Evolutionary conservation across 2,329 filamentous ascomycete genomes (phyloP).

Genomic region (Myrmaecium sp.): DNA sequence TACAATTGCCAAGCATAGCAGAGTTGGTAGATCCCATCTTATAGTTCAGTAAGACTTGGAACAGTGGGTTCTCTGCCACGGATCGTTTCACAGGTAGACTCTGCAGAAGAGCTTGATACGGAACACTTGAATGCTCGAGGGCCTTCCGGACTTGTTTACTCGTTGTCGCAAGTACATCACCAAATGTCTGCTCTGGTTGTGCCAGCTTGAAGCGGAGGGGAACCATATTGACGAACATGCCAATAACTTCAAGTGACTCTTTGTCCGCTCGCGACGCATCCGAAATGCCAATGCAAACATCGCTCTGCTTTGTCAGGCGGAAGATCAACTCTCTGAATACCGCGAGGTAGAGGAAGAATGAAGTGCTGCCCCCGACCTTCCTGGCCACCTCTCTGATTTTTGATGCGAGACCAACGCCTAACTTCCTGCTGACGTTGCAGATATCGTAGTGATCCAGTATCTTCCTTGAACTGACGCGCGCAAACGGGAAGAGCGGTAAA

Average conservation of each 20-base stretch:
- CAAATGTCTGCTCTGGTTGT: constrained; percentile 7
- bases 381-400: constrained; percentile 3
- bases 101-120: constrained; percentile 19
- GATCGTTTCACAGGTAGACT: constrained; percentile 10
- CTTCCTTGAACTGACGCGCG: background rate
- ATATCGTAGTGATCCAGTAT: too few species aligned
- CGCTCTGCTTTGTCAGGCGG: constrained; percentile 10
- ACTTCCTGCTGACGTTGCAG: too few species aligned
- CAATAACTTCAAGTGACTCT: constrained; percentile 13
- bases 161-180: constrained; percentile 6
- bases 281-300: constrained; percentile 25
- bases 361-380: constrained; percentile 5
- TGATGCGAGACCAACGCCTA: too few species aligned
- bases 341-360: constrained; percentile 21
- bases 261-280: constrained; percentile 20
- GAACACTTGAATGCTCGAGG: constrained; percentile 12
- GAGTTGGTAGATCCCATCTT: too few species aligned
- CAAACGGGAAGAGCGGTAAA: constrained; percentile 11
- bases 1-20: constrained; percentile 1
- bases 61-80: constrained; percentile 15
- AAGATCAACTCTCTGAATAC: constrained; percentile 15
- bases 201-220: constrained; percentile 16
- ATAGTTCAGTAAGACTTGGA: constrained; percentile 21
- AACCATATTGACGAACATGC: constrained; percentile 24
- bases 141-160: constrained; percentile 8